Conservation (phyloP, 1,139 yeast genomes). For the Taiozyma sp. region DNA sequence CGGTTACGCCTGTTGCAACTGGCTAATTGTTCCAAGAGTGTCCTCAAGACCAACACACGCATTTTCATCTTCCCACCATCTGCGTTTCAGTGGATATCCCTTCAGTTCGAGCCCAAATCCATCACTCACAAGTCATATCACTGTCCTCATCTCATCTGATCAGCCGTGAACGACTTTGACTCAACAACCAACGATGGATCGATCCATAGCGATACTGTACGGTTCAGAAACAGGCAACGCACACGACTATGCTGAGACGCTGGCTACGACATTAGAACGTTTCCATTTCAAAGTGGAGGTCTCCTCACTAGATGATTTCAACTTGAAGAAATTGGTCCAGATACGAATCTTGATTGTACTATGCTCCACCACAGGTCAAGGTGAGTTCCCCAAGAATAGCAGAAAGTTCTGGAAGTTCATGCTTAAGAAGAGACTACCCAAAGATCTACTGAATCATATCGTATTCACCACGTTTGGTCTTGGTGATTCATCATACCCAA, state of each 20-base stretch:
- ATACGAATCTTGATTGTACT: constrained; percentile 53
- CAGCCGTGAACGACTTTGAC: neutral
- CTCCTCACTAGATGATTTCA: constrained; percentile 58
- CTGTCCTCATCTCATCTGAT: neutral
- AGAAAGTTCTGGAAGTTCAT: constrained; percentile 68
- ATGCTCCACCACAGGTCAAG: constrained; percentile 94
- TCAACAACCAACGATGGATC: neutral
- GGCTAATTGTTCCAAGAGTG: neutral
- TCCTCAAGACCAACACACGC: too few species aligned
- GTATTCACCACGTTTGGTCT: constrained; percentile 74
- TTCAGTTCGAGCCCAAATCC: neutral
- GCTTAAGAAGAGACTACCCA: constrained; percentile 62
- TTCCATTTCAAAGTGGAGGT: constrained; percentile 47
- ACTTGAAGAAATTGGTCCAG: constrained; percentile 43
- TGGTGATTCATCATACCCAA: constrained; percentile 92
- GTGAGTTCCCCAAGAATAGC: constrained; percentile 82
- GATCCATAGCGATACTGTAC: constrained; percentile 54
- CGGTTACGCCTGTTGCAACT: neutral
- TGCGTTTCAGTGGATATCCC: neutral
- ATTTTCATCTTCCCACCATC: too few species aligned
- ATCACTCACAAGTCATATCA: neutral
- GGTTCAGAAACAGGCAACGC: constrained; percentile 96
- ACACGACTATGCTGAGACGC: constrained; percentile 72
- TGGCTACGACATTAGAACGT: constrained; percentile 53
- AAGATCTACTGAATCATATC: constrained; percentile 55